These are phyloP conservation scores for Amylocystis lapponica DNA, from an alignment of 768 basidiomycete genomes.

Conservation along the genomic window DNA sequence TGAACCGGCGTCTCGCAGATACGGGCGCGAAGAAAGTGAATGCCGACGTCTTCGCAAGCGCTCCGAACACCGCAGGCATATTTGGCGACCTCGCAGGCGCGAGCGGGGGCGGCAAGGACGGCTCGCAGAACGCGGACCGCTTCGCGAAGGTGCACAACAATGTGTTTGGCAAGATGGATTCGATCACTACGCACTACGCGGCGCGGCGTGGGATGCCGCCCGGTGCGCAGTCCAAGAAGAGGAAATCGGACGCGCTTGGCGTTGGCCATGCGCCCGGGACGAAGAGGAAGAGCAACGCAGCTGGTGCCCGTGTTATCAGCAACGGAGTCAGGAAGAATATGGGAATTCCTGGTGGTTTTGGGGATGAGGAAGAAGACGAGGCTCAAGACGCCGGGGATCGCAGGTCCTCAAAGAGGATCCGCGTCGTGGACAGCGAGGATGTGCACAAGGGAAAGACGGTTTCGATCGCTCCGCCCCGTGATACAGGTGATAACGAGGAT, in stretches of 20 bases:
- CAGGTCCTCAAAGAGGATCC: constrained; percentile 40
- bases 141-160: constrained; percentile 60
- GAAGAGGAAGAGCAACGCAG: constrained; percentile 24
- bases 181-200: constrained; percentile 53
- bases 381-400: constrained; percentile 30
- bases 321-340: constrained; percentile 37
- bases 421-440: constrained; percentile 30
- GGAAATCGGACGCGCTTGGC: constrained; percentile 50
- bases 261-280: constrained; percentile 21
- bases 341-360: constrained; percentile 53
- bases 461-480: constrained; percentile 25
- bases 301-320: constrained; percentile 43
- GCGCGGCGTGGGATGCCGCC: constrained; percentile 32
- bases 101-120: constrained; percentile 1
- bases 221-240: constrained; percentile 27
- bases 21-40: constrained; percentile 36
- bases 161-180: constrained; percentile 73
- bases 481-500: constrained; percentile 11
- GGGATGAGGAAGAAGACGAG: constrained; percentile 43
- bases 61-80: background rate
- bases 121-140: constrained; percentile 17
- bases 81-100: background rate
- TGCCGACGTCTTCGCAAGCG: background rate
- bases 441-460: constrained; percentile 31
- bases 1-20: constrained; percentile 65